Percentiles rank a stretch among this genome's conserved stretches.
Conservation (phyloP, 495 filamentous ascomycete genomes). For the Beverwykella pulmonaria region DNA sequence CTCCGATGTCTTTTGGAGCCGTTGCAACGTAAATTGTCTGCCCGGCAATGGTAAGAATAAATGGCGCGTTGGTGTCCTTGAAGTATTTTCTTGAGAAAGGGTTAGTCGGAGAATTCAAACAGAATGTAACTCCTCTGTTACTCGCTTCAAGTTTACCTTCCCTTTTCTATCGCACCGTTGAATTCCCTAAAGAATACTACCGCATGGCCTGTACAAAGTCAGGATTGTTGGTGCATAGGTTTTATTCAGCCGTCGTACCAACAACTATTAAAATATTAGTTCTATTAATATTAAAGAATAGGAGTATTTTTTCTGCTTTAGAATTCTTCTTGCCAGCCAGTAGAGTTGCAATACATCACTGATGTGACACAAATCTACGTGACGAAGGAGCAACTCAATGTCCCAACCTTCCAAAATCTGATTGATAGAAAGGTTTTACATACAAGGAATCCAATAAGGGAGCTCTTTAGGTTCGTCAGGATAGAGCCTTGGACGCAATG, state of each 20-base stretch:
- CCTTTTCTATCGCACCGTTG: slow-evolving; percentile 8
- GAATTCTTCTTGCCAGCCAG: no score
- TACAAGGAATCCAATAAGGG: slow-evolving; percentile 23
- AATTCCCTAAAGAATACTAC: not conserved
- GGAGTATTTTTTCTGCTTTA: no score
- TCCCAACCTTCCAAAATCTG: slow-evolving; percentile 2
- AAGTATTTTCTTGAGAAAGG: slow-evolving; percentile 4
- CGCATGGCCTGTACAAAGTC: not conserved
- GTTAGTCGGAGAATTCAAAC: not conserved
- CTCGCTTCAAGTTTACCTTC: slow-evolving; percentile 7
- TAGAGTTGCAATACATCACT: no score
- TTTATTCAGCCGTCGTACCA: no score
- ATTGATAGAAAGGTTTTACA: not conserved
- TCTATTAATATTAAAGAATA: no score
- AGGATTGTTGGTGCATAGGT: not conserved
- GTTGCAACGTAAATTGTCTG: slow-evolving; percentile 1
- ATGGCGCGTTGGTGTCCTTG: slow-evolving; percentile 5
- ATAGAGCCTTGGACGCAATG: not conserved
- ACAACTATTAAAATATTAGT: no score
- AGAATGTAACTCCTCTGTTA: not conserved
- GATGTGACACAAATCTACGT: no score
- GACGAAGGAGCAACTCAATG: not conserved
- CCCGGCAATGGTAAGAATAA: not conserved
- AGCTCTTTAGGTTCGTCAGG: slow-evolving; percentile 11
- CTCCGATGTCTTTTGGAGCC: not conserved